Base-by-base conservation (phyloP, 2,329 filamentous ascomycete species). In the Incumbomyces delicatus region DNA sequence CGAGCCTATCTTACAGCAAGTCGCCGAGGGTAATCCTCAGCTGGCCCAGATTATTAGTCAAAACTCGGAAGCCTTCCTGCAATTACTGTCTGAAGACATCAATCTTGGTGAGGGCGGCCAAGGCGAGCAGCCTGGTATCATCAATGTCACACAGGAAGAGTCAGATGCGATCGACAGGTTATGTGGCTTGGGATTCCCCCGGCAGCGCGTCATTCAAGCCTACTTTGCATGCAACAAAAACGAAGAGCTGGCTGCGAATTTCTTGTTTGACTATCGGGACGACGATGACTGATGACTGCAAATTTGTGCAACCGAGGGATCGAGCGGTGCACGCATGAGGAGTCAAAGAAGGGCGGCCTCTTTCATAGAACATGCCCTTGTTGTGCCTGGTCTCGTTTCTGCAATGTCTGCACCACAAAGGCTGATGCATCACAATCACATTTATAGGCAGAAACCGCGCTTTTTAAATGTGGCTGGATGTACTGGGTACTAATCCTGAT, bases 151-250 rank as follows among this genome's bases (percentile, higher is more conserved):
- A 1, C 87, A 94, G 64, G 92, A 96, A 64, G 92, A 98, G 73
- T 81, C 89, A 50, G 90, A 95, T 65, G 92, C 92, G 18, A 98
- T 98, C 58, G 92, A 98, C 71, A 79, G 92, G 86, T 75, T 98
- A 61, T 95, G 87, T 70, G 84, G 85, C 53, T 81, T 98, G 37
- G 92, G 92, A 31, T 98, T 98, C 64, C 81, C 90, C 59, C 82
- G 89, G 50, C 88, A 96, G 58, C 80, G 88, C 58, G 92, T 92
- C 43, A 95, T 96, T 57, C 90, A 98, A 70, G 92, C 92, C 20
- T 98, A 96, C 71, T 98, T 98, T 64, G 92, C 92, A 30, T 98
- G 92, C 67, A 92, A 98, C 69, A 98, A 96, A 78, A 96, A 98
- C 66, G 92, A 98, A 70, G 92, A 98, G 68, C 76, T 98, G 43